Evolutionary conservation across 2,329 filamentous ascomycete species (phyloP).

Genomic region (Balansia obtecta): DNA sequence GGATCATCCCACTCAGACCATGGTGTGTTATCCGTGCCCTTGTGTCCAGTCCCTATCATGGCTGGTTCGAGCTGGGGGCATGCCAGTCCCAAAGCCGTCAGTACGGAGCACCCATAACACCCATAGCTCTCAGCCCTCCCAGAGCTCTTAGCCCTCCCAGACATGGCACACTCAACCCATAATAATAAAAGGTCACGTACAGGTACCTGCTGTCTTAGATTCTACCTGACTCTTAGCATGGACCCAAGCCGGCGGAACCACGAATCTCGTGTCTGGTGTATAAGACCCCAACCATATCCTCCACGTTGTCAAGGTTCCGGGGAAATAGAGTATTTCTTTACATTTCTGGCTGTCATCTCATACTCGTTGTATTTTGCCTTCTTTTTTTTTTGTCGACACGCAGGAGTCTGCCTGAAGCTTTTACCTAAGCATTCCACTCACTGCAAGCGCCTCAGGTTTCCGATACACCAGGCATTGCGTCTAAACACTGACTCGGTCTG

Average conservation of each 20-base stretch:
- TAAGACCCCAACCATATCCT: slow-evolving; percentile 8
- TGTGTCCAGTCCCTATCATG: slow-evolving; percentile 2
- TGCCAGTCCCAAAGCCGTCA: background rate
- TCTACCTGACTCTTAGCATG: background rate
- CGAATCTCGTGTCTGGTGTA: slow-evolving; percentile 4
- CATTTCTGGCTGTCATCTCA: background rate
- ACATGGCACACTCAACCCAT: background rate
- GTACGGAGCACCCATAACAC: slow-evolving; percentile 1
- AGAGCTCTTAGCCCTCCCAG: background rate
- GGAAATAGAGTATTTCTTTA: background rate
- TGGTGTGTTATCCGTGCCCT: slow-evolving; percentile 5
- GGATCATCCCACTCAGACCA: slow-evolving; percentile 4
- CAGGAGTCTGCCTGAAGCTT: background rate
- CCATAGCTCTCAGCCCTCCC: background rate
- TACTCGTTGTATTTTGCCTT: background rate
- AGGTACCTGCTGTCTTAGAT: slow-evolving; percentile 3
- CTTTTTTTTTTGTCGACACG: background rate
- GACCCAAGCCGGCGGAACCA: slow-evolving; percentile 4
- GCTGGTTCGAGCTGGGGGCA: background rate
- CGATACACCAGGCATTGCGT: slow-evolving; percentile 1
- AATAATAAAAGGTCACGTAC: background rate
- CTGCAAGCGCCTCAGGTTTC: background rate
- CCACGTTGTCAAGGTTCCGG: background rate
- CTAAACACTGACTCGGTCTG: slow-evolving; percentile 10
- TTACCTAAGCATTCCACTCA: background rate